Conservation (phyloP, 768 basidiomycete species). For the Amanita molliuscula region DNA sequence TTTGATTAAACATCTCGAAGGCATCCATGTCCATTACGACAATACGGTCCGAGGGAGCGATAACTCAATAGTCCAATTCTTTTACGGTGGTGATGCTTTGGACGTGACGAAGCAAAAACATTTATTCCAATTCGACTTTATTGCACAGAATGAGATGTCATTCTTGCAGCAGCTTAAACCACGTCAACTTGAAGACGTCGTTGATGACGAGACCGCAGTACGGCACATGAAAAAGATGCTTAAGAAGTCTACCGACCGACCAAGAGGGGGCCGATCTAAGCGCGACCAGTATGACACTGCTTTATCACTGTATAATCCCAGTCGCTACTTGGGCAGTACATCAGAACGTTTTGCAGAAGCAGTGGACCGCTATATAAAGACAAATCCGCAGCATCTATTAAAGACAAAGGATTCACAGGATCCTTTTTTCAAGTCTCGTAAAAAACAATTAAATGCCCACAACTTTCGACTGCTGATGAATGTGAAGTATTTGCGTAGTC, state of each 20-base stretch:
- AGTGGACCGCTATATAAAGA: slow-evolving; percentile 67
- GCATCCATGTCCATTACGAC: slow-evolving; percentile 94
- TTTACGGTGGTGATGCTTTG: slow-evolving; percentile 92
- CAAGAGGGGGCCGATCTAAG: slow-evolving; percentile 30
- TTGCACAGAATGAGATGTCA: slow-evolving; percentile 75
- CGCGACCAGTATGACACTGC: slow-evolving; percentile 61
- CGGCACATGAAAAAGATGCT: slow-evolving; percentile 85
- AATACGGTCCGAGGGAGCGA: slow-evolving; percentile 96
- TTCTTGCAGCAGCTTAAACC: slow-evolving; percentile 67
- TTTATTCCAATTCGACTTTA: slow-evolving; percentile 87
- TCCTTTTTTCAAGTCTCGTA: slow-evolving; percentile 28
- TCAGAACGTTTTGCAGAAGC: slow-evolving; percentile 86
- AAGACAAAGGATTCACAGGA: slow-evolving; percentile 25
- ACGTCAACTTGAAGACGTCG: slow-evolving; percentile 37
- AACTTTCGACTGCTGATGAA: slow-evolving; percentile 81
- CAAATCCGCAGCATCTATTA: slow-evolving; percentile 49
- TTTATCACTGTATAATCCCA: slow-evolving; percentile 69
- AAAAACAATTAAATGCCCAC: slow-evolving; percentile 33
- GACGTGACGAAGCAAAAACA: slow-evolving; percentile 98
- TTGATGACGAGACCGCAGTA: slow-evolving; percentile 59
- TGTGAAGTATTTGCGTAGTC: slow-evolving; percentile 84
- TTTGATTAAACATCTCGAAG: slow-evolving; percentile 97
- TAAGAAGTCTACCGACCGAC: slow-evolving; percentile 51
- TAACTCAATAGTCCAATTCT: slow-evolving; percentile 88
- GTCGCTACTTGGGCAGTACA: slow-evolving; percentile 74